phyloP scores from a whole-genome alignment of 164 flowering plant species.

The Vitis cinerea region DNA sequence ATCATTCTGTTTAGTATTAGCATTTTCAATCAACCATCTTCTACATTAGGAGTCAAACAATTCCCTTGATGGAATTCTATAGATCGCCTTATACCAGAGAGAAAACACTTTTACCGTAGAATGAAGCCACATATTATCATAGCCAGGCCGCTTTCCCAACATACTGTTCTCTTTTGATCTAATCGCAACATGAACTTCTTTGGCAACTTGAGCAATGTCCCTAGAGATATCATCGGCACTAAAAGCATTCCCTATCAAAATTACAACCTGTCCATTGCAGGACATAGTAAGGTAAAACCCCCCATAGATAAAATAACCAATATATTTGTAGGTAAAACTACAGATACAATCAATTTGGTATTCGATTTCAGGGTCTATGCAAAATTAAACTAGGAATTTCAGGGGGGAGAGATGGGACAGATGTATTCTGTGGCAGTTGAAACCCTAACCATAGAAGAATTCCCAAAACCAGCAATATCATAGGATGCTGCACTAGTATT shows the following conservation, averaged over 20 bases:
- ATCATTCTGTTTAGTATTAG: constrained; percentile 22
- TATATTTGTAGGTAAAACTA: no score
- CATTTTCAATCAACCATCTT: constrained; percentile 4
- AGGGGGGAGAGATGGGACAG: no score
- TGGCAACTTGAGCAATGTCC: constrained; percentile 68
- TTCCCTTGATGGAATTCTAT: constrained; percentile 1
- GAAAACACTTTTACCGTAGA: constrained; percentile 55
- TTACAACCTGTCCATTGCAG: constrained; percentile 52
- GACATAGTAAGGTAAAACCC: neutral
- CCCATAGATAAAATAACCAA: no score
- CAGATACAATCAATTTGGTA: no score
- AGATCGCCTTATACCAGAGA: neutral
- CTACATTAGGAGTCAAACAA: neutral
- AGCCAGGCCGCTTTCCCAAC: constrained; percentile 40
- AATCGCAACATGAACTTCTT: constrained; percentile 77
- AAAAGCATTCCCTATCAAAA: constrained; percentile 72
- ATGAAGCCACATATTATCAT: constrained; percentile 80
- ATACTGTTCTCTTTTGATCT: constrained; percentile 43
- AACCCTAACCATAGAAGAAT: no score
- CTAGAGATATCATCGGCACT: constrained; percentile 82
- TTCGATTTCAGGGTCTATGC: no score
- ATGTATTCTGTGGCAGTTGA: no score
- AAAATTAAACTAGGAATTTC: no score
- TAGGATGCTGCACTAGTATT: neutral
- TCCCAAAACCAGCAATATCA: neutral